Conservation (phyloP, 2,329 filamentous ascomycete species). For the Hymenoscyphus salicellus region DNA sequence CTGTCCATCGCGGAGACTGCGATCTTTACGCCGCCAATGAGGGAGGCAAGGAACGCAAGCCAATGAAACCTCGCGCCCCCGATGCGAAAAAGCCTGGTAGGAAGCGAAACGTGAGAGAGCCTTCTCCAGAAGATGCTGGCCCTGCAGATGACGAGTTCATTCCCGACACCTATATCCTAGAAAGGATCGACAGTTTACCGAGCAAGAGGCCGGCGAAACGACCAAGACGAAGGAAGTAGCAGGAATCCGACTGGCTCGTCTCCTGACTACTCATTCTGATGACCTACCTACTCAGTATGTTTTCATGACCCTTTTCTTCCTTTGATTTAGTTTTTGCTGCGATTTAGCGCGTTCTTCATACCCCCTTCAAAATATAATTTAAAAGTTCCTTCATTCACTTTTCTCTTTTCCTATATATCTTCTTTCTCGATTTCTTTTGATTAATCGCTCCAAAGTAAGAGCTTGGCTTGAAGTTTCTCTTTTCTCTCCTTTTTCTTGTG, state of each 20-base stretch:
- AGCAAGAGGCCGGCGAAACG: slow-evolving; percentile 2
- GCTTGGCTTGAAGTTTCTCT: neutral
- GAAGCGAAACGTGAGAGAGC: neutral
- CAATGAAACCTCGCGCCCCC: neutral
- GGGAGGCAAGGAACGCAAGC: slow-evolving; percentile 4
- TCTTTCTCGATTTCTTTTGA: neutral
- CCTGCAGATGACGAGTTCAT: slow-evolving; percentile 5
- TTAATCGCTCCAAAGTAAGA: neutral
- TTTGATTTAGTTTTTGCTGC: neutral
- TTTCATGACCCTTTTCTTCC: neutral
- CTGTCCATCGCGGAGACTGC: slow-evolving; percentile 31
- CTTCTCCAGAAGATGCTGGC: neutral
- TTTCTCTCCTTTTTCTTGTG: neutral
- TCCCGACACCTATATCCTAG: slow-evolving; percentile 2
- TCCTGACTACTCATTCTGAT: neutral
- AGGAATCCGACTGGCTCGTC: neutral
- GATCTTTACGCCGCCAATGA: slow-evolving; percentile 24
- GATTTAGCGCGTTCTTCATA: neutral
- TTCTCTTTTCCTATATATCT: neutral
- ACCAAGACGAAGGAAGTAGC: slow-evolving; percentile 3
- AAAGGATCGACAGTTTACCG: neutral
- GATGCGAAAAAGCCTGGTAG: neutral
- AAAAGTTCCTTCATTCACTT: neutral
- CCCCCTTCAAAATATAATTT: neutral
- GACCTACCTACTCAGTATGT: neutral